Evolutionary conservation across 495 filamentous ascomycete species (phyloP).

Genomic region (Parathielavia appendiculata): DNA sequence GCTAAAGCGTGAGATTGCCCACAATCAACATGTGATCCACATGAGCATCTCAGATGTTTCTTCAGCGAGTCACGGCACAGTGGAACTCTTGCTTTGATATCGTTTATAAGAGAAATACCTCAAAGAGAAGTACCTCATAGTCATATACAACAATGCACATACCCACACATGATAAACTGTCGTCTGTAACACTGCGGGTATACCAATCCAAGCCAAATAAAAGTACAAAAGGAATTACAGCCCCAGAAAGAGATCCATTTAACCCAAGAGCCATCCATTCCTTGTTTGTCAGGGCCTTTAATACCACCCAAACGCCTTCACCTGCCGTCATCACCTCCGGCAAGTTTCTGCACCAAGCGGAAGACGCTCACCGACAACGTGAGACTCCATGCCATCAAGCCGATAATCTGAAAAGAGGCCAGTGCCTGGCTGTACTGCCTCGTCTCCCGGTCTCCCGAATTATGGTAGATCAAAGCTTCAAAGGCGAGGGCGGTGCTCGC

Average conservation of each 20-base stretch:
- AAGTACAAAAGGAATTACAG: background rate
- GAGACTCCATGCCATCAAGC: conserved; percentile 79
- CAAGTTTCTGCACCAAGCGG: conserved; percentile 71
- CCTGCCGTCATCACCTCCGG: conserved; percentile 45
- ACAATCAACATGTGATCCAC: background rate
- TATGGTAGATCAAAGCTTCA: conserved; percentile 68
- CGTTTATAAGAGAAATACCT: too few relatives aligned
- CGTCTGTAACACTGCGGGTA: conserved; percentile 3
- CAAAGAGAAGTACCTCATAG: too few relatives aligned
- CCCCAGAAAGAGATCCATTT: background rate
- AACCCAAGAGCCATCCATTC: background rate
- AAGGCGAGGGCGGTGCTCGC: conserved; percentile 89
- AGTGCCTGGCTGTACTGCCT: conserved; percentile 71
- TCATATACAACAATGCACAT: background rate
- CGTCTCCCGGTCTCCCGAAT: conserved; percentile 44
- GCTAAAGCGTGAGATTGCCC: background rate
- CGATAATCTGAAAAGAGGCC: conserved; percentile 73
- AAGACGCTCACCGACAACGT: conserved; percentile 88
- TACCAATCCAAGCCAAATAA: background rate
- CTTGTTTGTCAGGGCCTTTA: background rate
- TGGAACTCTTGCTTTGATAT: too few relatives aligned
- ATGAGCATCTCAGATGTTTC: too few relatives aligned
- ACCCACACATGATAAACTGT: background rate
- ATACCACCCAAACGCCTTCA: background rate
- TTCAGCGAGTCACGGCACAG: too few relatives aligned